Base-by-base conservation (phyloP, 1,284 basidiomycete genomes). In the Sanghuangporus sanghuang region DNA sequence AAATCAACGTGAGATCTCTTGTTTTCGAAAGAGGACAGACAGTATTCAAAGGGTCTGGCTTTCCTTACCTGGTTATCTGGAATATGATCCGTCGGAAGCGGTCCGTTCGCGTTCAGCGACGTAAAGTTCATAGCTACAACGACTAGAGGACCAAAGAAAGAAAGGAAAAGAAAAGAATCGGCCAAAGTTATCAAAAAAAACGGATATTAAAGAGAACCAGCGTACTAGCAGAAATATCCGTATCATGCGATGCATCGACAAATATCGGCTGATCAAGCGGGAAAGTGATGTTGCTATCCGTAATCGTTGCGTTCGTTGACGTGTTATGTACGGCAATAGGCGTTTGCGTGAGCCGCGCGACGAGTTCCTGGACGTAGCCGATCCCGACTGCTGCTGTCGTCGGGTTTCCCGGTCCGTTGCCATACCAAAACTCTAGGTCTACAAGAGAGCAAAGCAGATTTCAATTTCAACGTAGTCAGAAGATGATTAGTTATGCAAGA, bases 231-330 rank as follows among this genome's bases (percentile, higher is more conserved):
- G 75, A 66, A 56, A 82, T 74, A 39, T 78, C 73, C 2, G 77
- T 77, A 63, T 93, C 92, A 72, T 93, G 90, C 18, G 89, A 86
- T 72, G 93, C 92, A 73, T 94, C 92, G n/a, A 82, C 85, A 67
- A 87, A 92, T 60, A 91, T 71, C 2, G 78, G 79, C 54, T 83
- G 81, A 69, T 86, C 71, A 9, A 92, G 79, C 7, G 93, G 93
- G 75, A 95, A 95, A 0, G 90, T 92, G 1, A 69, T 68, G 0
- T 85, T 83, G 11, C 82, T 79, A 1, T 75, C 68, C 69, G 90
- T 86, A 38, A 95, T 81, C 0, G 93, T 95, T 16, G 74, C 73
- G 73, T 95, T 95, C 6, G 88, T 91, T 68, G 89, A 87, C 85
- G 64, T 49, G 0, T 92, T 94, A 60, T 78, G 70, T 73, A 93